A percentile compares a stretch with the other conserved stretches of the same genome.
phyloP scores from a whole-genome alignment of 202 grass and related monocot species.

The Elaeis oleifera region DNA sequence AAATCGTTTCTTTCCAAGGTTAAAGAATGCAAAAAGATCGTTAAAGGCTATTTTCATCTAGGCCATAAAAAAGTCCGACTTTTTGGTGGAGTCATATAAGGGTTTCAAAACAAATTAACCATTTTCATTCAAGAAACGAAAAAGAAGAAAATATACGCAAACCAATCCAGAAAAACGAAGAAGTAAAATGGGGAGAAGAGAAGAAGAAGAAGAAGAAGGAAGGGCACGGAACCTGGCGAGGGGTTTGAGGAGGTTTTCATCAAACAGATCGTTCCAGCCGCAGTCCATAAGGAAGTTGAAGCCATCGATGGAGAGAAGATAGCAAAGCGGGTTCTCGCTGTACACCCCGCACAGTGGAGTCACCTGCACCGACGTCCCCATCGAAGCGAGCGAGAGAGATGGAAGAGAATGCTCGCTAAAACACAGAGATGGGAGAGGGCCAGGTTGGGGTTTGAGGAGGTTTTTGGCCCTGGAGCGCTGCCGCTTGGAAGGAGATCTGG shows the following conservation, averaged over 20 bases:
- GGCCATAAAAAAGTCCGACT: too few species aligned
- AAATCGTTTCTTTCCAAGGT: too few species aligned
- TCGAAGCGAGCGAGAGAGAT: constrained; percentile 3
- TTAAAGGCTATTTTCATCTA: too few species aligned
- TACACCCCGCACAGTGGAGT: constrained; percentile 75
- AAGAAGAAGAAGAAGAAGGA: neutral
- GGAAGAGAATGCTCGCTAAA: neutral
- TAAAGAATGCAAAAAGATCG: too few species aligned
- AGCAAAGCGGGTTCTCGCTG: constrained; percentile 62
- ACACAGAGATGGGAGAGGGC: neutral
- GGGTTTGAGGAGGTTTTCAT: constrained; percentile 61
- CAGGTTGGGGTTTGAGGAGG: too few species aligned
- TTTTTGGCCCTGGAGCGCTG: too few species aligned
- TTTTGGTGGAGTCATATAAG: too few species aligned
- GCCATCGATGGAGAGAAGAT: constrained; percentile 72
- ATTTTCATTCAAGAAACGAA: too few species aligned
- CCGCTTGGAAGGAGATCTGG: too few species aligned
- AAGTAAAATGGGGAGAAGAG: neutral
- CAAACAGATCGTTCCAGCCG: constrained; percentile 89
- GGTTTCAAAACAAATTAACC: too few species aligned
- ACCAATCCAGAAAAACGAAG: too few species aligned
- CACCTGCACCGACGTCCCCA: constrained; percentile 95
- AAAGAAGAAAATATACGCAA: too few species aligned
- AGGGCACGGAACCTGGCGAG: constrained; percentile 45
- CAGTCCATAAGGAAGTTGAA: constrained; percentile 96